Evolutionary conservation across 1,284 basidiomycete species (phyloP).

Genomic region (Ganoderma sinense): DNA sequence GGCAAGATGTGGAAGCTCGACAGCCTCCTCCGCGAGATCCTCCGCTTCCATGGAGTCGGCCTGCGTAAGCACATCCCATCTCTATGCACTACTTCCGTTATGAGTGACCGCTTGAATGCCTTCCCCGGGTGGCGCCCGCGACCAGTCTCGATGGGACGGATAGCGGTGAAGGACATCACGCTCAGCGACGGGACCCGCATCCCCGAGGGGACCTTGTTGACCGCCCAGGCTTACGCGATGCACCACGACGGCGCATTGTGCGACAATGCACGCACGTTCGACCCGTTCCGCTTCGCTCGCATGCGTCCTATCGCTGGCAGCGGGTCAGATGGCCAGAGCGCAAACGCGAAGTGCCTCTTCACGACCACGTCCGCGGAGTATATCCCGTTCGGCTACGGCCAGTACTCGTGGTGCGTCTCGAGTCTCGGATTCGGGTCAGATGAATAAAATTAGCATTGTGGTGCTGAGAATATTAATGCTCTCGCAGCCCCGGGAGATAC

Average conservation of each 20-base stretch:
- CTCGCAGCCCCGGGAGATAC: conserved; percentile 50
- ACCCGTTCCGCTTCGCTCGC: conserved; percentile 55
- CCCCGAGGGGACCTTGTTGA: conserved; percentile 39
- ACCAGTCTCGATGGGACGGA: conserved; percentile 43
- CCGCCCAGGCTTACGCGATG: conserved; percentile 1
- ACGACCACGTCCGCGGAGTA: conserved; percentile 33
- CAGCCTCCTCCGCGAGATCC: conserved; percentile 57
- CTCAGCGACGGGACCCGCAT: conserved; percentile 52
- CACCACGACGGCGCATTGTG: conserved; percentile 25
- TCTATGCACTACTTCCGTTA: too few species aligned
- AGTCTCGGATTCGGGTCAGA: too few species aligned
- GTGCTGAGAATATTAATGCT: too few species aligned
- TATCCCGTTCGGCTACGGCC: conserved; percentile 36
- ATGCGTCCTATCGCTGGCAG: conserved; percentile 34
- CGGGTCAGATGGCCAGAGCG: conserved; percentile 21
- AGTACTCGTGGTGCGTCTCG: neutral
- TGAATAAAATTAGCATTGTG: too few species aligned
- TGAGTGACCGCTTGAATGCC: too few species aligned
- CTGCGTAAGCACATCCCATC: conserved; percentile 17
- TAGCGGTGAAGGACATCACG: conserved; percentile 45
- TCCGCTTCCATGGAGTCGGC: conserved; percentile 44
- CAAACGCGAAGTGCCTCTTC: conserved; percentile 26
- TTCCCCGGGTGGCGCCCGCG: too few species aligned
- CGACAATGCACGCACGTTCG: conserved; percentile 37
- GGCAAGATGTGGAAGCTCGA: conserved; percentile 56